Conservation (phyloP, 2,329 filamentous ascomycete genomes). For the Hortaea werneckii region DNA sequence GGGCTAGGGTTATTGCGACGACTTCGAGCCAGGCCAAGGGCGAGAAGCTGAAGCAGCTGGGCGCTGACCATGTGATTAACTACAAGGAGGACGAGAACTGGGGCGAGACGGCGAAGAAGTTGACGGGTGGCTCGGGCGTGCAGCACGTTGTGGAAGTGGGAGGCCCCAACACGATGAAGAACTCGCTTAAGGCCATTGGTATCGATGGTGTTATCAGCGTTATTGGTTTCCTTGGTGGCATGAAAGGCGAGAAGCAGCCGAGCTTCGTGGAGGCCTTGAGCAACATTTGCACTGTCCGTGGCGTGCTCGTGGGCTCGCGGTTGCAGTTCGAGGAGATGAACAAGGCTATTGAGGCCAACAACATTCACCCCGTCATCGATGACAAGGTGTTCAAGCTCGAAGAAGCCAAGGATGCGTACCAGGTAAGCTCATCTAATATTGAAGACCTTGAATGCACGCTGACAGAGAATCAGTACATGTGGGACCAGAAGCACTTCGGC, state of each 20-base stretch:
- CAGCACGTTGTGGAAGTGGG: slow-evolving; percentile 58
- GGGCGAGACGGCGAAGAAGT: slow-evolving; percentile 43
- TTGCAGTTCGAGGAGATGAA: slow-evolving; percentile 51
- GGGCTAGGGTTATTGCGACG: slow-evolving; percentile 48
- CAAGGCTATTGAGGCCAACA: slow-evolving; percentile 46
- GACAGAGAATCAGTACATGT: slow-evolving; percentile 19
- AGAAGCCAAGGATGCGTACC: slow-evolving; percentile 42
- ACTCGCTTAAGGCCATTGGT: slow-evolving; percentile 33
- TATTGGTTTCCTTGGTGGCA: slow-evolving; percentile 49
- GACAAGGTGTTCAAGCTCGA: slow-evolving; percentile 46
- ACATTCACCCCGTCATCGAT: slow-evolving; percentile 51
- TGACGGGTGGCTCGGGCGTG: slow-evolving; percentile 47
- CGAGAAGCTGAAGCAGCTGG: slow-evolving; percentile 40
- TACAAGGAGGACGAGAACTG: slow-evolving; percentile 44
- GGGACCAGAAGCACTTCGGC: slow-evolving; percentile 40
- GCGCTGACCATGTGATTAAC: slow-evolving; percentile 49
- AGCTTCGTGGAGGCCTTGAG: slow-evolving; percentile 42
- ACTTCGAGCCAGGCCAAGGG: slow-evolving; percentile 44
- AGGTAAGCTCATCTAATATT: slow-evolving; percentile 25
- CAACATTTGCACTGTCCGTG: slow-evolving; percentile 46
- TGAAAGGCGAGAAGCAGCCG: slow-evolving; percentile 35
- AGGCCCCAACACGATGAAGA: slow-evolving; percentile 49
- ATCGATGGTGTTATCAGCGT: slow-evolving; percentile 47
- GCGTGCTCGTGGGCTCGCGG: slow-evolving; percentile 47
- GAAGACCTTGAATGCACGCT: background rate